These are phyloP conservation scores for Cerioporus squamosus DNA, from an alignment of 1,284 basidiomycete species.

Conservation along the genomic window DNA sequence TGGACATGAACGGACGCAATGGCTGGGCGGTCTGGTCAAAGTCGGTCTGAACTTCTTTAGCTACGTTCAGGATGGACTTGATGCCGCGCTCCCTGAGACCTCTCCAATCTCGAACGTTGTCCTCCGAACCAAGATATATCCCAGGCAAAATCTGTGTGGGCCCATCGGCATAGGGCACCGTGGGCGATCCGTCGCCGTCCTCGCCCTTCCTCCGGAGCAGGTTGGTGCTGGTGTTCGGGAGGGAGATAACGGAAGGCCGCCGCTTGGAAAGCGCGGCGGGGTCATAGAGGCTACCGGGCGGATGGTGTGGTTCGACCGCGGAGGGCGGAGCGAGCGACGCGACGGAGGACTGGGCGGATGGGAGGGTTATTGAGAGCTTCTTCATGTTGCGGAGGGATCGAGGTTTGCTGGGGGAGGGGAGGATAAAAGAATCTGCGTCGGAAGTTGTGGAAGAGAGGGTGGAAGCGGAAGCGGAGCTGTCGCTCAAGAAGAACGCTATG, in stretches of 20 bases:
- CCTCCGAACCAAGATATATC: constrained; percentile 93
- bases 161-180: constrained; percentile 81
- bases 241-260: constrained; percentile 68
- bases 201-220: constrained; percentile 70
- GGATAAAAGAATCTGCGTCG: constrained; percentile 52
- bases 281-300: constrained; percentile 27
- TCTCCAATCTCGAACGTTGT: constrained; percentile 85
- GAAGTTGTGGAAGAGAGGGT: constrained; percentile 57
- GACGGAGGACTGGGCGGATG: constrained; percentile 62
- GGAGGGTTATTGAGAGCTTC: constrained; percentile 70
- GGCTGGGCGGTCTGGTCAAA: constrained; percentile 59
- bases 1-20: constrained; percentile 64
- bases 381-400: constrained; percentile 71
- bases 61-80: constrained; percentile 89
- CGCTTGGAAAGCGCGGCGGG: constrained; percentile 42
- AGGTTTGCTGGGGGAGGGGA: constrained; percentile 44
- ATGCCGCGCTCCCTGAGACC: constrained; percentile 76
- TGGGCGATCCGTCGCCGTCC: constrained; percentile 53
- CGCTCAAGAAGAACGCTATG: constrained; percentile 52
- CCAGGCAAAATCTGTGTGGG: constrained; percentile 90
- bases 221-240: constrained; percentile 52
- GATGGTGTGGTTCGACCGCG: constrained; percentile 23
- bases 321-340: constrained; percentile 47
- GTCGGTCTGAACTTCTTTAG: constrained; percentile 88
- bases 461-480: constrained; percentile 49